Evolutionary conservation across 2,329 filamentous ascomycete species (phyloP), one percentile per base, ranked within the genome.

Genomic region (Chaetomium strumarium): DNA sequence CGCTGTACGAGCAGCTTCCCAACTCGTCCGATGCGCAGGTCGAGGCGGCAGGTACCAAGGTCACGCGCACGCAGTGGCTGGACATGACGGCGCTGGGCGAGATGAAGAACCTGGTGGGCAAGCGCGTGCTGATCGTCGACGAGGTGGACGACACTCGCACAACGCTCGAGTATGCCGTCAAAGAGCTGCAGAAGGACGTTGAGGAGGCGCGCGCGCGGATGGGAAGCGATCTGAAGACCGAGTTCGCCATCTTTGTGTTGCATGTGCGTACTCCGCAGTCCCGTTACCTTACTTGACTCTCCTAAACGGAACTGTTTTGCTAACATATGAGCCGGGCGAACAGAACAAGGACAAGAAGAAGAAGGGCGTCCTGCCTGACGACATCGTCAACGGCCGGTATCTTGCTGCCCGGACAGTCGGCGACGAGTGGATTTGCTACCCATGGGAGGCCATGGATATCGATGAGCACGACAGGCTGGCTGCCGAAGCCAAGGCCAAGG

Each of bases 371-470:
- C 77, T 99, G 52, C 91, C 93, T 11, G 66, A 81, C 17, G 84
- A 90, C 36, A 90, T 97, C 80, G 76, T 92, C 59, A 72, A 83
- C 51, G 80, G 80, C 52, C 79, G 86, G 63, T 99, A 99, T 73
- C 72, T 87, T 61, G 93, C 93, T 19, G 90, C 93, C 19, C 77
- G 86, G 66, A 97, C 92, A 6, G 88, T 95, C 31, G 81, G 80
- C n/a, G 92, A 99, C 72, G 85, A 90, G 60, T 99, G 93, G 93
- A 97, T 97, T 69, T 95, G 90, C 79, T 99, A 99, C 73, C 93
- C 93, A 14, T 99, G 93, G 93, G 93, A 97, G 75, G 93, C 93
- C 40, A 86, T 73, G 33, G 88, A 96, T 68, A 96, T 97, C 66
- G 90, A 95, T 29, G 88, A 91, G 78, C 92, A 96, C 68, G 92